These are phyloP conservation scores for Verticillium nonalfalfae DNA, from an alignment of 2,329 filamentous ascomycete species.

Conservation along the genomic window DNA sequence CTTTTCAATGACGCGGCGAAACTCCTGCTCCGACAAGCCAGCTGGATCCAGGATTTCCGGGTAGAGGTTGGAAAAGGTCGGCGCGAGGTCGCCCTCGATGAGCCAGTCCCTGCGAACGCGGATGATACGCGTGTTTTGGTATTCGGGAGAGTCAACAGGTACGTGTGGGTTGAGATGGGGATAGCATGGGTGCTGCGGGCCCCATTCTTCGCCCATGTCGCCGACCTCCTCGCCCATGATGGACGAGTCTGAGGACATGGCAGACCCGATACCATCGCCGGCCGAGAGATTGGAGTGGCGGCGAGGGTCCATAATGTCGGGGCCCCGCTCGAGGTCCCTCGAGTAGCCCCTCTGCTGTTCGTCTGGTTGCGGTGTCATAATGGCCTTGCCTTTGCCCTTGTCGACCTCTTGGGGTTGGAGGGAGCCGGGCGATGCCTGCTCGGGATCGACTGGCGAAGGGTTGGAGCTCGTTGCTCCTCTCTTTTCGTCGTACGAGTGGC, in stretches of 20 bases:
- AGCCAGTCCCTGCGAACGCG: constrained; percentile 91
- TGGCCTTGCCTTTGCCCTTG: constrained; percentile 45
- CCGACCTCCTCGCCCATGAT: constrained; percentile 61
- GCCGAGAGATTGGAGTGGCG: constrained; percentile 42
- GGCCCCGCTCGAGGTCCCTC: constrained; percentile 50
- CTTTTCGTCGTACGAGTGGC: constrained; percentile 44
- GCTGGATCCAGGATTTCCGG: constrained; percentile 89
- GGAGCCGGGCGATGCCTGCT: constrained; percentile 9
- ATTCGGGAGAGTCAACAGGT: constrained; percentile 66
- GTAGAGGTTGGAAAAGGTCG: constrained; percentile 91
- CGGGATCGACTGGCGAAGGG: constrained; percentile 10
- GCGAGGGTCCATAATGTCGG: constrained; percentile 32
- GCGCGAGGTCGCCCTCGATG: constrained; percentile 79
- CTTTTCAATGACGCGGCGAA: constrained; percentile 72
- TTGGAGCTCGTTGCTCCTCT: constrained; percentile 22
- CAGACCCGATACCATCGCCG: constrained; percentile 46
- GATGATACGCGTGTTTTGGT: constrained; percentile 78
- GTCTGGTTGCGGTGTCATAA: constrained; percentile 35
- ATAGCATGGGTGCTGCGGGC: constrained; percentile 87
- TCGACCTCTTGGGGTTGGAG: constrained; percentile 20
- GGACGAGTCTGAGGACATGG: constrained; percentile 51
- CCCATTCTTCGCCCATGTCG: constrained; percentile 76
- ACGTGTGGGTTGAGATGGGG: constrained; percentile 93
- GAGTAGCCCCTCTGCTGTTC: constrained; percentile 30
- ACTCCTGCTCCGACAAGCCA: constrained; percentile 77